Conservation (phyloP, 2,329 filamentous ascomycete genomes). For the Phaeosphaeriaceae sp. region DNA sequence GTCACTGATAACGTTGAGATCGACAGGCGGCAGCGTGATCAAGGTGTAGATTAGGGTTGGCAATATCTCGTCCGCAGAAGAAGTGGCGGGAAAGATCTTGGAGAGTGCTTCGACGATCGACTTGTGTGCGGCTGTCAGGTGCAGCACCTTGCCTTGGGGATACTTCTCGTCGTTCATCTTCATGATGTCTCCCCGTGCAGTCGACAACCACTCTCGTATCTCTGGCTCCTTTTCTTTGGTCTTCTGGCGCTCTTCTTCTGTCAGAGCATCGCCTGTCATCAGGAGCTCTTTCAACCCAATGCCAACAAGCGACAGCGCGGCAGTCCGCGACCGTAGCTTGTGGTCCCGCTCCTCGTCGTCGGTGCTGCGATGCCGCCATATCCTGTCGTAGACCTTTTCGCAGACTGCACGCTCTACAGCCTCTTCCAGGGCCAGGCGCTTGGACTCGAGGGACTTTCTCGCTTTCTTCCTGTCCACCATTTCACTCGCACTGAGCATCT, state of each 20-base stretch:
- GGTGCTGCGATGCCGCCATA: constrained; percentile 90
- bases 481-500: constrained; percentile 91
- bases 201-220: constrained; percentile 74
- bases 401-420: constrained; percentile 87
- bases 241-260: constrained; percentile 64
- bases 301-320: constrained; percentile 86
- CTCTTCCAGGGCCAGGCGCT: constrained; percentile 81
- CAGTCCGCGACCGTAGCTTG: constrained; percentile 91
- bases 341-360: constrained; percentile 95
- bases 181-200: constrained; percentile 71
- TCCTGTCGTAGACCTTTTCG: constrained; percentile 80
- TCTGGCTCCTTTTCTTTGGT: constrained; percentile 63
- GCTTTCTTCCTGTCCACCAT: constrained; percentile 80
- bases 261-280: constrained; percentile 60
- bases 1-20: constrained; percentile 90
- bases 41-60: constrained; percentile 96
- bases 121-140: constrained; percentile 88
- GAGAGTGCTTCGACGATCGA: constrained; percentile 88
- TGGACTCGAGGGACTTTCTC: constrained; percentile 78
- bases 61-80: constrained; percentile 95
- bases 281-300: constrained; percentile 86
- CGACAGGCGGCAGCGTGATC: constrained; percentile 86
- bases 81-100: constrained; percentile 71
- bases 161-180: constrained; percentile 88
- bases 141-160: constrained; percentile 88